Evolutionary conservation across 1,284 basidiomycete genomes (phyloP).

Genomic region (Inonotus obliquus): DNA sequence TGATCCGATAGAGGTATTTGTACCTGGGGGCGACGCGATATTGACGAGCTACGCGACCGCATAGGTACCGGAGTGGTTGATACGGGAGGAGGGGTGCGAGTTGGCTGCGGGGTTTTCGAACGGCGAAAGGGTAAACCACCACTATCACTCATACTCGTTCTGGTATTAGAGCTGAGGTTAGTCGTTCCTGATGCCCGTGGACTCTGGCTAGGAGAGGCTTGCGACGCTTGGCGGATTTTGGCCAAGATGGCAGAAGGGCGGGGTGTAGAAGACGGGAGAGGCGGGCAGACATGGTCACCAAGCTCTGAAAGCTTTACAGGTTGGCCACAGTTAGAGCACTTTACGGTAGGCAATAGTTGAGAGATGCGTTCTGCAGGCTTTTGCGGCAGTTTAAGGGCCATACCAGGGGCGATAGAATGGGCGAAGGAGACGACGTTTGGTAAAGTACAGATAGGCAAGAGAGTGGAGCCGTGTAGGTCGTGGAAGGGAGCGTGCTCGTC

Average conservation of each 20-base stretch:
- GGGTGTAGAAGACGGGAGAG: slow-evolving; percentile 17
- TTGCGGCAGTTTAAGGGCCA: slow-evolving; percentile 13
- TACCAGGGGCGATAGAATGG: background rate
- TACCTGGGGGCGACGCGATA: slow-evolving; percentile 5
- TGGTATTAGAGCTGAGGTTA: background rate
- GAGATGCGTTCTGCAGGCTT: slow-evolving; percentile 45
- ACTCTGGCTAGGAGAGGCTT: slow-evolving; percentile 1
- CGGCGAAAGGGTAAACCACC: background rate
- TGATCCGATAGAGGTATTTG: slow-evolving; percentile 6
- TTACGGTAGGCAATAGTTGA: slow-evolving; percentile 76
- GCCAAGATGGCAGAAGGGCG: slow-evolving; percentile 14
- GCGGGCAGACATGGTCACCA: slow-evolving; percentile 17
- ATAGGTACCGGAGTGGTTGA: background rate
- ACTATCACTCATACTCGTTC: background rate
- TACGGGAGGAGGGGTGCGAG: slow-evolving; percentile 4
- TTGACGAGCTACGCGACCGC: slow-evolving; percentile 1
- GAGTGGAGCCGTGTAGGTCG: background rate
- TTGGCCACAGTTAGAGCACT: slow-evolving; percentile 71
- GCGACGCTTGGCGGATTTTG: slow-evolving; percentile 17
- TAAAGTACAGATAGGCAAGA: slow-evolving; percentile 3
- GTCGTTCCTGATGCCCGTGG: background rate
- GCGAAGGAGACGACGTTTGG: background rate
- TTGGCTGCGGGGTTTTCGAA: slow-evolving; percentile 16
- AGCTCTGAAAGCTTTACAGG: slow-evolving; percentile 40
- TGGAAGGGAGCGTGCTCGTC: background rate